phyloP scores from a whole-genome alignment of 2,329 filamentous ascomycete genomes.

The Orbilia brochopaga region DNA sequence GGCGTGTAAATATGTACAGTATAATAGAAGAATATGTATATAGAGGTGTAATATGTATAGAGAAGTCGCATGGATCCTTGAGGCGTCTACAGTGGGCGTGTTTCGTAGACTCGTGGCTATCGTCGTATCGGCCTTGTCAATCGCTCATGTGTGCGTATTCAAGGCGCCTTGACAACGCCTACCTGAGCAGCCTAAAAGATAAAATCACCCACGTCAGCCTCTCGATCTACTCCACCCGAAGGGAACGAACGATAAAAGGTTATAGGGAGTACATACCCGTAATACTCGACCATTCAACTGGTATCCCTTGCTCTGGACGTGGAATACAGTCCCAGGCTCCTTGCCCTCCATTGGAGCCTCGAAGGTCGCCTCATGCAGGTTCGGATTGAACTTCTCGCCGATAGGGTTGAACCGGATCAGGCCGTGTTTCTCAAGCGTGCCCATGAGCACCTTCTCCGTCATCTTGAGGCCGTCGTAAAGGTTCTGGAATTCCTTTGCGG shows the following conservation, averaged over 20 bases:
- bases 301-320: slow-evolving; percentile 95
- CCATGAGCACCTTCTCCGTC: slow-evolving; percentile 87
- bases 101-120: slow-evolving; percentile 13
- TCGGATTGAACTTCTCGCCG: slow-evolving; percentile 90
- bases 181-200: slow-evolving; percentile 37
- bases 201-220: slow-evolving; percentile 8
- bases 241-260: neutral
- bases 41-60: slow-evolving; percentile 29
- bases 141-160: neutral
- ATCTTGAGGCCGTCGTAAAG: slow-evolving; percentile 91
- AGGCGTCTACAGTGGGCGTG: neutral
- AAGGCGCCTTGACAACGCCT: slow-evolving; percentile 34
- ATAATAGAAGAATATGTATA: slow-evolving; percentile 40
- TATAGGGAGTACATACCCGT: slow-evolving; percentile 62
- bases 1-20: slow-evolving; percentile 51
- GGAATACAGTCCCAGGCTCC: slow-evolving; percentile 88
- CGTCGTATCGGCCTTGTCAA: neutral
- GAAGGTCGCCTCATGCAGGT: slow-evolving; percentile 95
- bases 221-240: neutral
- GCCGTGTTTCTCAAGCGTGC: slow-evolving; percentile 90
- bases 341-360: slow-evolving; percentile 86
- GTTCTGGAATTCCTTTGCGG: slow-evolving; percentile 69
- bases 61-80: slow-evolving; percentile 11
- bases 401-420: slow-evolving; percentile 85
- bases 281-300: slow-evolving; percentile 87